phyloP scores from a whole-genome alignment of 805 yeast genomes.

The Candida cerambycidarum region DNA sequence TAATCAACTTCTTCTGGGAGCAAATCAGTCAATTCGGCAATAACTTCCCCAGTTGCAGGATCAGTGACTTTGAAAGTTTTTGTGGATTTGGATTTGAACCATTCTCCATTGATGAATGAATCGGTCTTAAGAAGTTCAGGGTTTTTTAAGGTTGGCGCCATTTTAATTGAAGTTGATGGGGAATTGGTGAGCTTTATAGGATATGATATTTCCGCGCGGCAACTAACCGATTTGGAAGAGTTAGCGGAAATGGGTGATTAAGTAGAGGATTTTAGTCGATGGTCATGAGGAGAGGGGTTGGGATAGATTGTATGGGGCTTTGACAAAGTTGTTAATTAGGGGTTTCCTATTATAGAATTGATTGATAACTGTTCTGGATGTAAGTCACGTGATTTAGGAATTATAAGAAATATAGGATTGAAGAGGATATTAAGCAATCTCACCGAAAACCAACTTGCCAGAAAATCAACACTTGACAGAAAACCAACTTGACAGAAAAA shows the following conservation, averaged over 20 bases:
- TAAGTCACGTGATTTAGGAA: too few relatives aligned
- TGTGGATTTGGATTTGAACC: conserved; percentile 37
- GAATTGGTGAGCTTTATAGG: not conserved
- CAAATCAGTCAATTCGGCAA: conserved; percentile 44
- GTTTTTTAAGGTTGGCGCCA: conserved; percentile 25
- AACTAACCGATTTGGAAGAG: conserved; percentile 5
- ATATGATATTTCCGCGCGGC: conserved; percentile 8
- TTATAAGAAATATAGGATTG: too few relatives aligned
- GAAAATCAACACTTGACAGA: too few relatives aligned
- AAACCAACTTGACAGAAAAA: too few relatives aligned
- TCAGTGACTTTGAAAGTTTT: conserved; percentile 38
- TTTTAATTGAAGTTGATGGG: not conserved
- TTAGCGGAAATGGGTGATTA: conserved; percentile 1
- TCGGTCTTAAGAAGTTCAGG: conserved; percentile 30
- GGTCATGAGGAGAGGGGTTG: too few relatives aligned
- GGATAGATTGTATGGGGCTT: too few relatives aligned
- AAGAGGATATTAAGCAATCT: too few relatives aligned
- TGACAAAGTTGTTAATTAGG: too few relatives aligned
- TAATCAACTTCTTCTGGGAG: conserved; percentile 41
- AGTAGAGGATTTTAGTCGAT: too few relatives aligned
- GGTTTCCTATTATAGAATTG: too few relatives aligned
- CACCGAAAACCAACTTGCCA: too few relatives aligned
- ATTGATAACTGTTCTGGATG: too few relatives aligned
- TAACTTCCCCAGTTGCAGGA: conserved; percentile 40
- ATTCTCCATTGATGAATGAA: conserved; percentile 41